Percentiles rank a stretch among this genome's conserved stretches.
phyloP scores from a whole-genome alignment of 2,329 filamentous ascomycete genomes.

The Alternaria arborescens region DNA sequence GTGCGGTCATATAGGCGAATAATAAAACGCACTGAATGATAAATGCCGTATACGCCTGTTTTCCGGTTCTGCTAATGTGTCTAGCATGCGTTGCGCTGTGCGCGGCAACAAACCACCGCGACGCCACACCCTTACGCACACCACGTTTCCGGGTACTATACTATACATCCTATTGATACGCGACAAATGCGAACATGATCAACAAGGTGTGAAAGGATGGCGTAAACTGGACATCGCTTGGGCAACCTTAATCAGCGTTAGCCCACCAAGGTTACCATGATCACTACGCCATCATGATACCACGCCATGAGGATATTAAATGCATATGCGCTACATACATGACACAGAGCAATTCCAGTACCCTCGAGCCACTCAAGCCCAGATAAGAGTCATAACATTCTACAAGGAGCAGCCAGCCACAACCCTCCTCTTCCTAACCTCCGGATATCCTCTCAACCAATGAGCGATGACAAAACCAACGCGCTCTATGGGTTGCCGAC shows the following conservation, averaged over 20 bases:
- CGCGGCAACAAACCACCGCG: conserved; percentile 22
- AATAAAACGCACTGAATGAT: conserved; percentile 17
- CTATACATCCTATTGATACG: not conserved
- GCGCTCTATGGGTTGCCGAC: conserved; percentile 6
- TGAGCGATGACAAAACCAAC: not conserved
- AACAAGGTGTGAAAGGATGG: not conserved
- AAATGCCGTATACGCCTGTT: conserved; percentile 13
- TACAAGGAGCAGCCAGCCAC: conserved; percentile 10
- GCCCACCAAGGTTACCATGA: not conserved
- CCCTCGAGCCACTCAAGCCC: not conserved
- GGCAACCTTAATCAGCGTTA: not conserved
- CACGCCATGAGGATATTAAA: not conserved
- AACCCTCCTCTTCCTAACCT: conserved; percentile 2
- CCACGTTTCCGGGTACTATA: not conserved
- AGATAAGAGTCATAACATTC: not conserved
- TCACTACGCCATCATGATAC: not conserved
- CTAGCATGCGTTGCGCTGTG: conserved; percentile 3
- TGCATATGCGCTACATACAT: not conserved
- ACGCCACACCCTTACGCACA: conserved; percentile 16
- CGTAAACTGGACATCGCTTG: not conserved
- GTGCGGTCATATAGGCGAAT: conserved; percentile 22
- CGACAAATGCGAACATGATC: conserved; percentile 2
- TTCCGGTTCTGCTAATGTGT: conserved; percentile 7
- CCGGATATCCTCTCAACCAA: not conserved
- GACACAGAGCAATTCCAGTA: not conserved